These are phyloP conservation scores for Aspergillus glaucus DNA, from an alignment of 2,329 filamentous ascomycete genomes.

Conservation along the genomic window DNA sequence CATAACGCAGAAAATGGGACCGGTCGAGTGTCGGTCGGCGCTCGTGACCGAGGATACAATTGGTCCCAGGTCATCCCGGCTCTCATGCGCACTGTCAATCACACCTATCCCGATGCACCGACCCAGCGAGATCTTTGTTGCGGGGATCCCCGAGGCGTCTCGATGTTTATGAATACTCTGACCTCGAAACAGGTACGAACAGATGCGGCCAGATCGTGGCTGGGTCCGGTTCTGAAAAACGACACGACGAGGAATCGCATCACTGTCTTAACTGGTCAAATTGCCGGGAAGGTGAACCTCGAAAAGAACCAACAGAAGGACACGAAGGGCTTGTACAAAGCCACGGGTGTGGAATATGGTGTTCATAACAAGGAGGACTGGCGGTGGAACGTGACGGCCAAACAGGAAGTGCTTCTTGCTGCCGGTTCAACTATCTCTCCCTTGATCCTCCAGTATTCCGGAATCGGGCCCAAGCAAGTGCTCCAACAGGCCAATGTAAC, in stretches of 20 bases:
- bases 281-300: constrained; percentile 18
- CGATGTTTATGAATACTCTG: constrained; percentile 23
- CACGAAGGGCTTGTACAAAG: constrained; percentile 1
- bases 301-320: constrained; percentile 1
- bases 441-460: constrained; percentile 22
- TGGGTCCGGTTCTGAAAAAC: constrained; percentile 9
- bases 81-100: constrained; percentile 15
- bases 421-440: constrained; percentile 22
- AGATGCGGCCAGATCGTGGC: constrained; percentile 22
- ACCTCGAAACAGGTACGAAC: constrained; percentile 17
- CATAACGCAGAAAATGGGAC: constrained; percentile 15
- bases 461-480: constrained; percentile 17
- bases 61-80: constrained; percentile 18
- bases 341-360: constrained; percentile 21
- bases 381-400: constrained; percentile 15
- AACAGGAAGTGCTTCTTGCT: constrained; percentile 22
- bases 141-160: constrained; percentile 22
- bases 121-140: constrained; percentile 17
- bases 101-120: constrained; percentile 6
- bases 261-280: constrained; percentile 21
- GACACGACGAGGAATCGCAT: constrained; percentile 10
- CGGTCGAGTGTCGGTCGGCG: constrained; percentile 15
- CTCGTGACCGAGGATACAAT: constrained; percentile 12
- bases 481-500: constrained; percentile 11
- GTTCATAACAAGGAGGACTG: constrained; percentile 8